phyloP scores from a whole-genome alignment of 805 yeast species.

The Candida railenensis region DNA sequence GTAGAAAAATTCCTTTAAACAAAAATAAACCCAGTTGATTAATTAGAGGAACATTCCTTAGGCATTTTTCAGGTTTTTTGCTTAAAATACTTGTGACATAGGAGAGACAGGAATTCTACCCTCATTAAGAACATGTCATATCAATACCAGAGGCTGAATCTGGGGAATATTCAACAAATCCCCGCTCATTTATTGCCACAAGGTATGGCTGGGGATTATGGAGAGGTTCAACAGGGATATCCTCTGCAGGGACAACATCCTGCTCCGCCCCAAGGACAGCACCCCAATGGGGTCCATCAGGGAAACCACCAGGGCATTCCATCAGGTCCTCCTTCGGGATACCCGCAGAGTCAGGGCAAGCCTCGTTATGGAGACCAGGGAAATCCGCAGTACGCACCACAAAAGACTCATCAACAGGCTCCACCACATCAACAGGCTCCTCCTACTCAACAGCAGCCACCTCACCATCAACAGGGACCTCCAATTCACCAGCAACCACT shows the following conservation, averaged over 20 bases:
- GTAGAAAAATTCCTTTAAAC: neutral
- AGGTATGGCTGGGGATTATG: slow-evolving; percentile 7
- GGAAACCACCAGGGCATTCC: neutral
- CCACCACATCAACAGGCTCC: neutral
- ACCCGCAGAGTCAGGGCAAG: slow-evolving; percentile 1
- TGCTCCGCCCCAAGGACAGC: neutral
- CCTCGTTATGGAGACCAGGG: no score
- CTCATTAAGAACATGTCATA: neutral
- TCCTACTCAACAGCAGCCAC: no score
- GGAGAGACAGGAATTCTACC: neutral
- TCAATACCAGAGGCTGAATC: slow-evolving; percentile 4
- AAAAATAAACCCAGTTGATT: neutral
- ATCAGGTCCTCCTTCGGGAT: neutral
- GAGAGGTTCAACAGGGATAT: slow-evolving; percentile 13
- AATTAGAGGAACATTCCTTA: neutral
- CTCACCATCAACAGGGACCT: slow-evolving; percentile 5
- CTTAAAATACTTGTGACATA: neutral
- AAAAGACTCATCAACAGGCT: slow-evolving; percentile 3
- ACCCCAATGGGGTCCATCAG: neutral
- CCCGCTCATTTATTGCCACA: slow-evolving; percentile 27
- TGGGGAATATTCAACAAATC: slow-evolving; percentile 6
- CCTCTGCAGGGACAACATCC: slow-evolving; percentile 10
- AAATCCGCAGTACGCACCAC: slow-evolving; percentile 4
- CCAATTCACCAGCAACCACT: neutral
- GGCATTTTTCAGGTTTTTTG: neutral